These are phyloP conservation scores for Suillus discolor DNA, from an alignment of 768 basidiomycete species.

Conservation along the genomic window DNA sequence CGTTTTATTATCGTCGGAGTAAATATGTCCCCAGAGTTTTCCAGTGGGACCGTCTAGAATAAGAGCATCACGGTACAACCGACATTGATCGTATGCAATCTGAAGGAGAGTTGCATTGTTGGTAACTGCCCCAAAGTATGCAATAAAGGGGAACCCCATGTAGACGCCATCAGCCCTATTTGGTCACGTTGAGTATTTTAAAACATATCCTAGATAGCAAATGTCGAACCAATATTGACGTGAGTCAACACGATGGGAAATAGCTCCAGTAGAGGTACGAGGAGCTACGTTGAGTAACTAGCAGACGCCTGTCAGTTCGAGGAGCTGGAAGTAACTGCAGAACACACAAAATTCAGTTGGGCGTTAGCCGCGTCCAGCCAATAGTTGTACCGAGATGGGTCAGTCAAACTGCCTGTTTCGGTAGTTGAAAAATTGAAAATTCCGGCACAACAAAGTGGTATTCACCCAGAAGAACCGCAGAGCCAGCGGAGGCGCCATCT, in stretches of 20 bases:
- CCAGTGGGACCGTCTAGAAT: constrained; percentile 29
- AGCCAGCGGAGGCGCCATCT: constrained; percentile 32
- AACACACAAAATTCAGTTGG: constrained; percentile 24
- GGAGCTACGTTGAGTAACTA: constrained; percentile 30
- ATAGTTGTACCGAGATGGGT: constrained; percentile 18
- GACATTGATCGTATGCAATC: constrained; percentile 42
- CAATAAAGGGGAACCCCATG: constrained; percentile 49
- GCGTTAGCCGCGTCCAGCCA: constrained; percentile 25
- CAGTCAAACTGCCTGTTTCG: constrained; percentile 15
- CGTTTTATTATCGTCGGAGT: constrained; percentile 13
- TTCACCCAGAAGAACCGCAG: constrained; percentile 26
- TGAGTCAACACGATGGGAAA: constrained; percentile 39
- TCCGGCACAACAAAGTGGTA: not conserved
- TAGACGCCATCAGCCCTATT: constrained; percentile 40
- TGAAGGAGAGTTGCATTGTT: constrained; percentile 40
- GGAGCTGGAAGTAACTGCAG: too few species aligned
- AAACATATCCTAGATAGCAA: too few species aligned
- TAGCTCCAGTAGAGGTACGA: constrained; percentile 39
- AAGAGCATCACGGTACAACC: constrained; percentile 41
- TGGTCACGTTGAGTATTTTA: not conserved
- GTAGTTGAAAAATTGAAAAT: not conserved
- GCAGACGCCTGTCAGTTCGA: not conserved
- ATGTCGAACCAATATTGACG: constrained; percentile 32
- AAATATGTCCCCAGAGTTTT: constrained; percentile 41
- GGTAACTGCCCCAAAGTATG: constrained; percentile 39